Conservation (phyloP, 2,329 filamentous ascomycete species). For the Alternaria sp. region DNA sequence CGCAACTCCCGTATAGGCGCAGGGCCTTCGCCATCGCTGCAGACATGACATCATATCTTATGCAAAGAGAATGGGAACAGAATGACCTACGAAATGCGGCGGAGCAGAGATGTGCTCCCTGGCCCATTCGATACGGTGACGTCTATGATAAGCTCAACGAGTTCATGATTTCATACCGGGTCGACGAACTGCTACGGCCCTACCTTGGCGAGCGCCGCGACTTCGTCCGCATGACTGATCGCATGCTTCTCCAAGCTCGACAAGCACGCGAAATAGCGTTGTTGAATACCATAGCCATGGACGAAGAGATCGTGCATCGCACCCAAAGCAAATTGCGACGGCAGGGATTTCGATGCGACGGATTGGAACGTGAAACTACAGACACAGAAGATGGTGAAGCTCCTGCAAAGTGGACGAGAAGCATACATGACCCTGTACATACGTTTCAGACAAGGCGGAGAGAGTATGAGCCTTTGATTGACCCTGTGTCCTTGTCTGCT, state of each 20-base stretch:
- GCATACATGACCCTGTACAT: no score
- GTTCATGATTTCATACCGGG: neutral
- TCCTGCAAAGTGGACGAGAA: no score
- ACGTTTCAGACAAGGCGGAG: no score
- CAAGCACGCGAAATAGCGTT: conserved; percentile 3
- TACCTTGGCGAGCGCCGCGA: neutral
- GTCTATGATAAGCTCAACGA: neutral
- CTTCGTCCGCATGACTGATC: neutral
- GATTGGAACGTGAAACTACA: no score
- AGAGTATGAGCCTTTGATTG: no score
- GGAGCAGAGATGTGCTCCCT: neutral
- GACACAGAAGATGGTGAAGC: no score
- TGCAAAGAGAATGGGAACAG: neutral
- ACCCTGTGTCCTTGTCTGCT: no score
- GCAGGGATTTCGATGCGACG: no score
- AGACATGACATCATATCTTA: no score
- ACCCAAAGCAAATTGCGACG: no score
- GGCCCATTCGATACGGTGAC: neutral
- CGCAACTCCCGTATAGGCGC: no score
- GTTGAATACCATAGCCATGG: neutral
- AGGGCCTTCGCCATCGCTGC: neutral
- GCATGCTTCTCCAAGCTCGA: neutral
- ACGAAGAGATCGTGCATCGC: neutral
- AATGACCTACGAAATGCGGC: neutral
- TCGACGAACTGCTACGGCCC: neutral